Evolutionary conservation across 2,329 filamentous ascomycete genomes (phyloP), one percentile per base, ranked within the genome.

Genomic region (Thielaviopsis punctulata): DNA sequence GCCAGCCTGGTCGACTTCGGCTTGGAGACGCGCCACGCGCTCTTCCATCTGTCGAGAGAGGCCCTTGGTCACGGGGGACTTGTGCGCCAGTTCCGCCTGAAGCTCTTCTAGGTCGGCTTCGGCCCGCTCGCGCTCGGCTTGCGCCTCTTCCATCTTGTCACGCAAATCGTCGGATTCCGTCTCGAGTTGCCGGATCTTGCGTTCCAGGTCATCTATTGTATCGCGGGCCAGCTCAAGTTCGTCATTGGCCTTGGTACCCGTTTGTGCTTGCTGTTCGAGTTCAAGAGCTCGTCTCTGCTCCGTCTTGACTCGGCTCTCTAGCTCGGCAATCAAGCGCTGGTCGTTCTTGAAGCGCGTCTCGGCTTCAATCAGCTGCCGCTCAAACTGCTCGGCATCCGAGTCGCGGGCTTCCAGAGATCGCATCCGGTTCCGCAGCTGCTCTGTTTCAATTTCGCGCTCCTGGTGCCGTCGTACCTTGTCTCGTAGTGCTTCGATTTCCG

Each of bases 11-110:
- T 77, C 75, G 5, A 86, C 66, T 53, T 88, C 82, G 45, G 75
- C 69, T 58, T 88, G 82, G 9, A 89, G 67, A 27, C 78, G 77
- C 49, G 70, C 67, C 8, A 79, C 68, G 63, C 80, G 86, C 58
- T 86, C 82, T 60, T 89, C 83, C 18, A 86, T 73, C 64, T 89
- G 84, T 27, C 83, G 76, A 50, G 79, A 84, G 8, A 86, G 70
- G 2, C 82, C 83, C 61, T 84, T 87, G 12, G 82, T 84, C 51
- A 79, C 78, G 36, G 87, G 74, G 0, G 84, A 89, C 59, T 87
- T 88, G 65, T 89, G 82, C 21, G 82, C 75, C 73, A 88, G 78
- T 59, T 88, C 84, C 51, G 86, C 82, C 56, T 85, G 82, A 22
- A 88, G 70, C 60, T 82, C 78, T 58, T 80, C 73, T 15, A 82